A percentile compares a stretch with the other conserved stretches of the same genome.
Conservation (phyloP, 2,329 filamentous ascomycete genomes). For the Cladosporium sp. region DNA sequence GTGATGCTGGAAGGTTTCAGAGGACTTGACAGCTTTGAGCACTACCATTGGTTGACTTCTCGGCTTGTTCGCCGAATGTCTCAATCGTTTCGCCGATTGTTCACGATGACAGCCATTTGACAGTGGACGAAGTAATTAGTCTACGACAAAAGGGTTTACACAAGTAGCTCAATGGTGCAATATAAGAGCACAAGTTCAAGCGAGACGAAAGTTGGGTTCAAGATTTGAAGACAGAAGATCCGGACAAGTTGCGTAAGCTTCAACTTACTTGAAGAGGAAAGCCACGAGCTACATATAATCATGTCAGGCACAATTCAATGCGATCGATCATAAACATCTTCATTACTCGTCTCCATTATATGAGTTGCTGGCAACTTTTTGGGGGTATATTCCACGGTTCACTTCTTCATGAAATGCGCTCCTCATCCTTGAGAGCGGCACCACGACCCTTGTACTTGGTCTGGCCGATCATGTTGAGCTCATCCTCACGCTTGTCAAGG, state of each 20-base stretch:
- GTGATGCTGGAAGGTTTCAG: background rate
- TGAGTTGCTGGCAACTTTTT: background rate
- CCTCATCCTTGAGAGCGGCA: constrained; percentile 12
- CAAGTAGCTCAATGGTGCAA: no score
- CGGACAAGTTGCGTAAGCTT: no score
- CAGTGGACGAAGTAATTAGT: no score
- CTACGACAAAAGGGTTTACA: no score
- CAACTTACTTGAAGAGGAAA: no score
- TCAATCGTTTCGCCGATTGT: background rate
- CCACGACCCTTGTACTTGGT: constrained; percentile 24
- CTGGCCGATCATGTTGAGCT: constrained; percentile 57
- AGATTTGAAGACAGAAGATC: no score
- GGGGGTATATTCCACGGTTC: background rate
- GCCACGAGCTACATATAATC: no score
- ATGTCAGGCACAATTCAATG: no score
- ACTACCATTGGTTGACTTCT: background rate
- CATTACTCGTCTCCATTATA: constrained; percentile 3
- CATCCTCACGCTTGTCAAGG: constrained; percentile 55
- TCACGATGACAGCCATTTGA: no score
- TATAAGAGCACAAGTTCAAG: no score
- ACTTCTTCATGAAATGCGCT: constrained; percentile 1
- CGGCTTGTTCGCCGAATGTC: background rate
- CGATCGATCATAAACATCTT: background rate
- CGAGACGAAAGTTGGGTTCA: no score
- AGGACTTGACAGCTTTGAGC: background rate